Evolutionary conservation across 345 rosid species (phyloP), one percentile per base, ranked within the genome.

Genomic region (Adansonia digitata): DNA sequence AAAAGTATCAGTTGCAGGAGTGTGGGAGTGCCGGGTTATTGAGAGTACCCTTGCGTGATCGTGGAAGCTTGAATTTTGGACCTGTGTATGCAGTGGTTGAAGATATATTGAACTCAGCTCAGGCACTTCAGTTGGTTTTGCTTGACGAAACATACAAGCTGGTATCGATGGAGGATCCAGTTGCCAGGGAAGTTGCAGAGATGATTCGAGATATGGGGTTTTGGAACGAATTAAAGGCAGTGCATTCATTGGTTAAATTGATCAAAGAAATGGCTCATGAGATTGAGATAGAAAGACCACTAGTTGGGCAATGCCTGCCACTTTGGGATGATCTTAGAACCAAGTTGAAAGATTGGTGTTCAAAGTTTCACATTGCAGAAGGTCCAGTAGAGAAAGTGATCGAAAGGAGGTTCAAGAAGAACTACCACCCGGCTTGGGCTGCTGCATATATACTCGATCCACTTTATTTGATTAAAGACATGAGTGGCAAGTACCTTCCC

Each of bases 401-500:
- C 1, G 98, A 93, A 73, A 84, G 89, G 73, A 88, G 98, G 82
- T 96, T 96, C 85, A 80, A 86, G 84, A 93, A 92, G 85, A 86
- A 92, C 67, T 96, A 96, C 80, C 99, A 96, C 73, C 99, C 99
- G 7, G 98, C 99, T 49, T 92, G 97, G 99, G 95, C 98, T 15
- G 98, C 95, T 5, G 97, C 98, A 2, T 96, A 85, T 18, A 83
- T 96, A 65, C 97, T 96, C 2, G 99, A 96, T 84, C 99, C 99
- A 1, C 92, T 96, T 49, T 92, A 96, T 82, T 83, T 96, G 80
- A 81, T 86, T 37, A 88, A 89, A 76, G 98, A 96, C 74, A 74
- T 86, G 0, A 87, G 86, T 40, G 97, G 99, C 7, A 96, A 90
- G 78, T 96, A 87, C 82, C 95, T 96, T 79, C 98, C 99, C 56